Conservation (phyloP, 176 grass and related monocot genomes). For the Juncus effusus region DNA sequence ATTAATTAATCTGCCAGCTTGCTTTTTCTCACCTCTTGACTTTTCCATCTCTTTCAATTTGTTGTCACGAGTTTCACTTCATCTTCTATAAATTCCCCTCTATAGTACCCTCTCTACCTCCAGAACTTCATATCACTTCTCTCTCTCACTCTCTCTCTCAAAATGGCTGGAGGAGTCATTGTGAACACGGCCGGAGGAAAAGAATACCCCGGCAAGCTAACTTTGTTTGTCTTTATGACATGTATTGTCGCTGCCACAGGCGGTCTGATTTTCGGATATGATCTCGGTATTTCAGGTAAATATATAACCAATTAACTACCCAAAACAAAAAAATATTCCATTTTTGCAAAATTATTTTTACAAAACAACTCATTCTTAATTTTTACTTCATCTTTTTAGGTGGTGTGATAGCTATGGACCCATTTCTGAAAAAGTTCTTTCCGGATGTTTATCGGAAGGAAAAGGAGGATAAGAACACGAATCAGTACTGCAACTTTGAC, state of each 20-base stretch:
- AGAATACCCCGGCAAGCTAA: constrained; percentile 37
- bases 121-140: background rate
- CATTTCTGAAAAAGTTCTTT: constrained; percentile 41
- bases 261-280: constrained; percentile 38
- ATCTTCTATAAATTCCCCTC: constrained; percentile 5
- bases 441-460: constrained; percentile 36
- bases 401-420: constrained; percentile 34
- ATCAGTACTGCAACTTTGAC: constrained; percentile 50
- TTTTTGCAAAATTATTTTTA: too few relatives aligned
- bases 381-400: constrained; percentile 12
- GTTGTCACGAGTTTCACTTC: background rate
- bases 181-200: constrained; percentile 17
- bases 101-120: background rate
- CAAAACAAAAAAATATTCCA: background rate
- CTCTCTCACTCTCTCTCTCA: background rate
- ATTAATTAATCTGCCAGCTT: background rate
- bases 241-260: constrained; percentile 34
- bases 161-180: constrained; percentile 35
- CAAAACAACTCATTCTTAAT: too few relatives aligned
- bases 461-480: constrained; percentile 14
- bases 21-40: constrained; percentile 13
- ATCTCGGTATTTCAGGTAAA: constrained; percentile 35
- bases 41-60: constrained; percentile 8
- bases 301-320: background rate
- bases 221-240: constrained; percentile 27